Conservation (phyloP, 495 filamentous ascomycete genomes). For the Neohortaea acidophila region DNA sequence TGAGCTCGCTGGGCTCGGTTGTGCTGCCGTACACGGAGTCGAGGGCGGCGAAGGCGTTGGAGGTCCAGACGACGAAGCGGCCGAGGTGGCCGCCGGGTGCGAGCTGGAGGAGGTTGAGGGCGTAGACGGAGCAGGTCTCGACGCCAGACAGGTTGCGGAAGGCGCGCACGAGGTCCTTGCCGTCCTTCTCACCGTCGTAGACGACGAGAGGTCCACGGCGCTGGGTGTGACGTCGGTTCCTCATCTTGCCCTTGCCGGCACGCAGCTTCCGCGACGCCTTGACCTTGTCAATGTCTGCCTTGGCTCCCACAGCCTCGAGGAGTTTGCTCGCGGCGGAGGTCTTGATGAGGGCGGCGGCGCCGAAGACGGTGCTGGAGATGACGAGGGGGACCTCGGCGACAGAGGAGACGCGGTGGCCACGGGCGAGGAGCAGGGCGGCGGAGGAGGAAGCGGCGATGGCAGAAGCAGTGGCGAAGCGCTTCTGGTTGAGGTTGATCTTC, state of each 20-base stretch:
- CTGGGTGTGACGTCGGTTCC: conserved; percentile 87
- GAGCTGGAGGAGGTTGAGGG: conserved; percentile 96
- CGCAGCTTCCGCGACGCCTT: conserved; percentile 85
- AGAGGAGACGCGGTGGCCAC: conserved; percentile 83
- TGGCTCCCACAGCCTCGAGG: conserved; percentile 77
- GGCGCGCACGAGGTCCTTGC: conserved; percentile 75
- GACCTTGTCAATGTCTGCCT: conserved; percentile 82
- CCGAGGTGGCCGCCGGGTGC: conserved; percentile 97
- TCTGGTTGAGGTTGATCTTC: conserved; percentile 97
- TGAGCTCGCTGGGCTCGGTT: conserved; percentile 65
- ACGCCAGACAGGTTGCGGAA: conserved; percentile 99
- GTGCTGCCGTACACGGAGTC: conserved; percentile 92
- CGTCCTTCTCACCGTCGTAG: conserved; percentile 85
- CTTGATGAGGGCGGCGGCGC: conserved; percentile 60
- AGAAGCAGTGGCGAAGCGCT: conserved; percentile 95
- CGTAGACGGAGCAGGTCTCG: conserved; percentile 86
- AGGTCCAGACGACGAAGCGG: conserved; percentile 98
- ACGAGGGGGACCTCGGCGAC: conserved; percentile 96
- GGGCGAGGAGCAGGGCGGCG: conserved; percentile 84
- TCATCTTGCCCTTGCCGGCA: conserved; percentile 94
- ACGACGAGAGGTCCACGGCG: conserved; percentile 92
- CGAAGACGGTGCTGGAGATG: conserved; percentile 75
- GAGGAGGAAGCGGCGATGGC: conserved; percentile 92
- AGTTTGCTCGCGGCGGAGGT: conserved; percentile 77
- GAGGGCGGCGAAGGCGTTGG: conserved; percentile 85